These are phyloP conservation scores for Metarhizium humberi DNA, from an alignment of 2,329 filamentous ascomycete genomes.

Conservation along the genomic window DNA sequence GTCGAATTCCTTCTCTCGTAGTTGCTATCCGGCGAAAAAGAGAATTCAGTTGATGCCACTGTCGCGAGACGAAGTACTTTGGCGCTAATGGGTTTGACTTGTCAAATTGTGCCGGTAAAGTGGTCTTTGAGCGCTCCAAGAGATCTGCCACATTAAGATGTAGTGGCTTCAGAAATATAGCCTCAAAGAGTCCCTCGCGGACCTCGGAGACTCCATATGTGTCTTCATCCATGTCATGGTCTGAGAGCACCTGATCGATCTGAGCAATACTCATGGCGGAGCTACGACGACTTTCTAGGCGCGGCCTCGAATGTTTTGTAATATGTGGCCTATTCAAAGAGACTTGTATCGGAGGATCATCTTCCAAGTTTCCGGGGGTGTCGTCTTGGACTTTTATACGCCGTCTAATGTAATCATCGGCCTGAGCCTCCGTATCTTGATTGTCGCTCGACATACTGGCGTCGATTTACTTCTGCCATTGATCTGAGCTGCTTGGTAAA, in stretches of 20 bases:
- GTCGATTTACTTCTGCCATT: background rate
- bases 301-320: conserved; percentile 5
- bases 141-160: conserved; percentile 28
- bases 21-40: conserved; percentile 31
- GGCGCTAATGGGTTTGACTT: conserved; percentile 37
- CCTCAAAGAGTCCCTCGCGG: conserved; percentile 39
- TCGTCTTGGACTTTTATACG: background rate
- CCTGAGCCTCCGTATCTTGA: background rate
- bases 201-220: conserved; percentile 34
- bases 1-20: conserved; percentile 40
- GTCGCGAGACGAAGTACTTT: conserved; percentile 35
- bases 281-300: conserved; percentile 10
- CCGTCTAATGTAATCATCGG: background rate
- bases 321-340: conserved; percentile 8
- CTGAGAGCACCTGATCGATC: conserved; percentile 23
- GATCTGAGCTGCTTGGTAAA: background rate
- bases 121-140: conserved; percentile 29
- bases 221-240: conserved; percentile 25
- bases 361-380: background rate
- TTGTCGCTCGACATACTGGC: background rate
- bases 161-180: conserved; percentile 34
- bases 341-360: background rate
- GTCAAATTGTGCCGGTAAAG: conserved; percentile 36
- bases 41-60: conserved; percentile 33
- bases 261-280: conserved; percentile 22